Percentiles rank a stretch among this genome's conserved stretches.
Evolutionary conservation across 2,329 filamentous ascomycete genomes (phyloP).

Genomic region (Xylariaceae sp.): DNA sequence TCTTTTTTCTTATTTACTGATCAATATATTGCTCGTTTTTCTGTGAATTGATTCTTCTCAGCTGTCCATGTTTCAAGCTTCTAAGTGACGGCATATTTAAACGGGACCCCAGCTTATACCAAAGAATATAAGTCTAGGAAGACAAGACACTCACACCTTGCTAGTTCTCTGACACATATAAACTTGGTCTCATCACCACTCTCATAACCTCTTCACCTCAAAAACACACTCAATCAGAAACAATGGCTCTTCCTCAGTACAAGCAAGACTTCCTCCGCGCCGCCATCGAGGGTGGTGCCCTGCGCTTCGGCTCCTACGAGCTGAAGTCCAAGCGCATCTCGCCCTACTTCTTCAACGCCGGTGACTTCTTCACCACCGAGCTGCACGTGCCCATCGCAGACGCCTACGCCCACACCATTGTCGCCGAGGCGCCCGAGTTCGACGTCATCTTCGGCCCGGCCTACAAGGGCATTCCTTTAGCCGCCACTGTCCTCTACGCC

Average conservation of each 20-base stretch:
- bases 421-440: conserved; percentile 48
- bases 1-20: too few relatives aligned
- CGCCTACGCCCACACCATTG: conserved; percentile 69
- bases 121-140: too few relatives aligned
- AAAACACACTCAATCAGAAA: neutral
- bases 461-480: conserved; percentile 96
- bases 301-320: conserved; percentile 78
- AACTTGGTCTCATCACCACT: too few relatives aligned
- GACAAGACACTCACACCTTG: too few relatives aligned
- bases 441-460: conserved; percentile 91
- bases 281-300: conserved; percentile 61
- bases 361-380: conserved; percentile 76
- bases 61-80: too few relatives aligned
- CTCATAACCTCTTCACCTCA: neutral
- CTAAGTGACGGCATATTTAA: too few relatives aligned
- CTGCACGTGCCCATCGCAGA: conserved; percentile 72
- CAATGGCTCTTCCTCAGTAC: conserved; percentile 53
- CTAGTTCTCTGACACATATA: too few relatives aligned
- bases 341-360: conserved; percentile 98
- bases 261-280: conserved; percentile 69
- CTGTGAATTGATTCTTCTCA: too few relatives aligned
- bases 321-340: conserved; percentile 89
- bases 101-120: too few relatives aligned
- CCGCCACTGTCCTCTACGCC: conserved; percentile 69
- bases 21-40: too few relatives aligned